Conservation (phyloP, 2,329 filamentous ascomycete species). For the Talaromyces sp. region DNA sequence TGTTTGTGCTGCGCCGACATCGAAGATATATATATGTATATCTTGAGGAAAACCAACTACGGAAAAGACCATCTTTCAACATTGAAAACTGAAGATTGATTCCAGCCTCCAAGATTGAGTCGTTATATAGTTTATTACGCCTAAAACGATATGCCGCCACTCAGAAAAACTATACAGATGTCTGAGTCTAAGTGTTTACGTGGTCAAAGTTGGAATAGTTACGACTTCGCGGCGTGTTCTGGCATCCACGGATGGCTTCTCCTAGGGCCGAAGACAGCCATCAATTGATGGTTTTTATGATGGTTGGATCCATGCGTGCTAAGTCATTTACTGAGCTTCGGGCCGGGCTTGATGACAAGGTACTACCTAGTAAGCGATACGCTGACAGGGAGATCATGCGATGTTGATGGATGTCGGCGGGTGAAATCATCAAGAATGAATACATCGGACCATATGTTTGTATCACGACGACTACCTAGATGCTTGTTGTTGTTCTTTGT, state of each 20-base stretch:
- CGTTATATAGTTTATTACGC: too few relatives aligned
- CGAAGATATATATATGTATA: background rate
- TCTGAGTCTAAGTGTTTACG: background rate
- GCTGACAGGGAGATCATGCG: background rate
- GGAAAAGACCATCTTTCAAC: too few relatives aligned
- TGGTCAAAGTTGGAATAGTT: background rate
- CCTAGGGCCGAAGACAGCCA: background rate
- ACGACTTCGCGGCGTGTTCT: background rate
- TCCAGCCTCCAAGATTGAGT: too few relatives aligned
- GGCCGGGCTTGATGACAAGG: background rate
- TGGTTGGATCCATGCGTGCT: background rate
- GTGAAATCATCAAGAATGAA: slow-evolving; percentile 1
- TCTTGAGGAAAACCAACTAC: background rate
- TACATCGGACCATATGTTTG: slow-evolving; percentile 2
- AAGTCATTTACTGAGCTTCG: background rate
- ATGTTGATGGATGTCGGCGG: background rate
- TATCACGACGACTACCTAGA: background rate
- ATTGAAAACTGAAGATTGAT: too few relatives aligned
- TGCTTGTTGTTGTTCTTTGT: background rate
- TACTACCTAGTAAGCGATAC: background rate
- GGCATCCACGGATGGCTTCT: background rate
- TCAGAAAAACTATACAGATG: background rate
- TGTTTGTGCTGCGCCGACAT: background rate
- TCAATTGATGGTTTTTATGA: background rate
- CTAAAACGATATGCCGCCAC: too few relatives aligned